Evolutionary conservation across 1,139 yeast genomes (phyloP), one percentile per base, ranked within the genome.

Genomic region (Lodderomyces jiufengensis): DNA sequence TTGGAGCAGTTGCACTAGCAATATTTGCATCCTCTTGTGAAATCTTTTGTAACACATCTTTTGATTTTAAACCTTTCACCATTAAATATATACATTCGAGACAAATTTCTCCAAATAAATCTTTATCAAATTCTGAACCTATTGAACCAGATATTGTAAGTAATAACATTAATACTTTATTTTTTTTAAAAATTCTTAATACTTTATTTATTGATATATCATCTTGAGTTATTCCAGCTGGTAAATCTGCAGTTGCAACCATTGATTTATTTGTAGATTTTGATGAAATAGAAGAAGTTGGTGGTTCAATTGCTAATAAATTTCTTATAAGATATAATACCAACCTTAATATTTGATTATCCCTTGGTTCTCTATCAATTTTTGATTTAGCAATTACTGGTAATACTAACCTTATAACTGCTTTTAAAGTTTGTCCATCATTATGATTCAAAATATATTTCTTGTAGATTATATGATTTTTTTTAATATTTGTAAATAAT

Each of bases 321-420:
- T 94, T 92, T 46, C 95, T 71, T 41, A 90, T 68, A 50, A 92
- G 78, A 38, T 76, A 78, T 11, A 90, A 61, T 20, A 84, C 87
- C 43, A 92, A 69, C 39, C 83, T 76, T 34, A 92, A 59, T 16
- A 88, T 73, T 32, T 84, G 80, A 44, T 78, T 79, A 47, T 90
- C 97, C 33, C 87, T 66, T 1, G 80, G 69, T 3, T 79, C 78
- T 43, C 97, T 70, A 28, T 82, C 81, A 2, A 61, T 48, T 42
- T 66, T 73, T 1, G 73, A 63, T 34, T 73, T 66, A n/a, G 73
- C 61, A 37, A 92, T 61, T 0, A 84, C 73, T 1, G 87, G 86
- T 9, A 84, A 59, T 0, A 84, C 84, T 29, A 92, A 57, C 35
- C 95, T 66, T 10, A 87, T 70, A 5, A 84, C 73, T 0, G 95